These are phyloP conservation scores for Fusarium marasasianum DNA, from an alignment of 2,329 filamentous ascomycete genomes.

Conservation along the genomic window DNA sequence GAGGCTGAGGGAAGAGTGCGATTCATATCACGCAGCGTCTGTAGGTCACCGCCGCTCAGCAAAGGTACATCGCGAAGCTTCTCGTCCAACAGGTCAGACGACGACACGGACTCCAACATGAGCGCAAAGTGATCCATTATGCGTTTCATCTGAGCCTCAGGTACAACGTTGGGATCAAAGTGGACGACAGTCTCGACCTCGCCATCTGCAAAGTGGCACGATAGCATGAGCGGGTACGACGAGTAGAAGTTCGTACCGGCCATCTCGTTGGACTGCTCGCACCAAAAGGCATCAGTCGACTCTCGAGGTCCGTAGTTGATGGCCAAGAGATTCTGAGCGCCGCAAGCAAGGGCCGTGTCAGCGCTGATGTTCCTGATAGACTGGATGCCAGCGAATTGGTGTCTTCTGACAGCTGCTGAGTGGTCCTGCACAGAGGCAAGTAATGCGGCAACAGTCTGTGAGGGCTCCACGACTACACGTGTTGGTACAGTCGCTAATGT, in stretches of 20 bases:
- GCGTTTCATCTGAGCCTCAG: constrained; percentile 12
- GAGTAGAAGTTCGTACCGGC: constrained; percentile 40
- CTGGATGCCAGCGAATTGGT: constrained; percentile 28
- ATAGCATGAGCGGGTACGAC: constrained; percentile 38
- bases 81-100: not conserved
- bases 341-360: constrained; percentile 29
- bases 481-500: constrained; percentile 37
- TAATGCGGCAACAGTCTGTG: constrained; percentile 1
- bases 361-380: constrained; percentile 27
- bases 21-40: constrained; percentile 6
- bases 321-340: constrained; percentile 34
- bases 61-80: not conserved
- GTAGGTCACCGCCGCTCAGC: not conserved
- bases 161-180: constrained; percentile 24
- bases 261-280: constrained; percentile 34
- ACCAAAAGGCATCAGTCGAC: constrained; percentile 21
- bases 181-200: constrained; percentile 36
- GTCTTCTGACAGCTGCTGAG: constrained; percentile 18
- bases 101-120: constrained; percentile 9
- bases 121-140: constrained; percentile 34
- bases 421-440: constrained; percentile 18
- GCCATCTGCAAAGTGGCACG: constrained; percentile 25
- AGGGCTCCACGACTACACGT: not conserved
- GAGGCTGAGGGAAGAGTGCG: rapidly evolving
- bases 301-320: constrained; percentile 28